Evolutionary conservation across 306 rosid genomes (phyloP).

Genomic region (Vigna angularis): DNA sequence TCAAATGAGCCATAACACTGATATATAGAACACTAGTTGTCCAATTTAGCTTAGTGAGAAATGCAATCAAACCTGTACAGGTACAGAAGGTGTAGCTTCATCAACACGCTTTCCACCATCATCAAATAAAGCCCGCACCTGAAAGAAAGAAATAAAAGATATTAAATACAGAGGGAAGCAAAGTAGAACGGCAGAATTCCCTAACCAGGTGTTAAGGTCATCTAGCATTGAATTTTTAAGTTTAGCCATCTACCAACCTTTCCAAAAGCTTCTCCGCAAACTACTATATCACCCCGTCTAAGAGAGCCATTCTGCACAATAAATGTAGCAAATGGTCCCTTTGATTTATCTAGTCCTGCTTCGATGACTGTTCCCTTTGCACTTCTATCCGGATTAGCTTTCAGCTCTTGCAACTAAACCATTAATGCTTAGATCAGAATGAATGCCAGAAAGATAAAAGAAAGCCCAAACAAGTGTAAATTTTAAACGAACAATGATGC

Average conservation of each 20-base stretch:
- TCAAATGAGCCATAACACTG: constrained; percentile 1
- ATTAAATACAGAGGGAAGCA: constrained; percentile 24
- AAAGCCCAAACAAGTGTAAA: constrained; percentile 11
- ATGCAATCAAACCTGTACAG: constrained; percentile 77
- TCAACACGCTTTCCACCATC: constrained; percentile 85
- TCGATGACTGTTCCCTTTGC: constrained; percentile 94
- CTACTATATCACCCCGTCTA: constrained; percentile 76
- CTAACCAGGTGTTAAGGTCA: constrained; percentile 29
- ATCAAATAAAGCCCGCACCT: constrained; percentile 98
- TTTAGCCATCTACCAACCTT: constrained; percentile 65
- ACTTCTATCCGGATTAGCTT: constrained; percentile 93
- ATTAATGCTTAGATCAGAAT: constrained; percentile 52
- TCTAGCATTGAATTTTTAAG: constrained; percentile 30
- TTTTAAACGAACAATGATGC: constrained; percentile 7
- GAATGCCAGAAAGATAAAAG: constrained; percentile 33
- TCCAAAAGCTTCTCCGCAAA: constrained; percentile 96
- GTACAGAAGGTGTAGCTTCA: constrained; percentile 87
- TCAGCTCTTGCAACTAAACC: constrained; percentile 93
- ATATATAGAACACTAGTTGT: constrained; percentile 16
- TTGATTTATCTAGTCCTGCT: constrained; percentile 93
- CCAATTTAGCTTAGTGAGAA: not conserved
- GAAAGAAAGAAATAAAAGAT: constrained; percentile 39
- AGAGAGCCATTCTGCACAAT: constrained; percentile 95
- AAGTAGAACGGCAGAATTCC: constrained; percentile 8
- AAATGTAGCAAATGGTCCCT: constrained; percentile 92